Evolutionary conservation across 2,329 filamentous ascomycete species (phyloP), one percentile per base, ranked within the genome.

Genomic region (Aspergillus sp.): DNA sequence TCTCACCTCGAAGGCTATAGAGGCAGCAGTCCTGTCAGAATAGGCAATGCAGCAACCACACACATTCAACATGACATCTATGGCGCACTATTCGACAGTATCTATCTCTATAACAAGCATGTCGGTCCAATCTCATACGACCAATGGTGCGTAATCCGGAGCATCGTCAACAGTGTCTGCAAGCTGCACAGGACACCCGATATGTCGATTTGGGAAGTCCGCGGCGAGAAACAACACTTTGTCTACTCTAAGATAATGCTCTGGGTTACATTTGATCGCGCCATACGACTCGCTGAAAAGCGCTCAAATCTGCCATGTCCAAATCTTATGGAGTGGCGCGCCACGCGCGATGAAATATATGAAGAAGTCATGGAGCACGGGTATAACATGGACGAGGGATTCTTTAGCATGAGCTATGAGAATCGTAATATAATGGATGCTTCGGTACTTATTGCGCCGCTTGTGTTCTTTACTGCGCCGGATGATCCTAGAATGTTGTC

Each of bases 171-270:
- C 60, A 86, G 86, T 57, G 83, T 88, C 32, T 74, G 87, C 52
- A 82, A 77, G 0, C 81, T 89, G 46, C 78, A 83, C 62, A 68
- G 83, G 48, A 70, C 83, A 41, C 81, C 81, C 10, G 86, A 90
- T 60, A 89, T 89, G 85, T 88, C 84, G 2, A 90, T 90, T 58
- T 90, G 86, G 86, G 86, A 90, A 64, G 85, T 88, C 5, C 80
- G 86, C 35, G 86, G 86, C 54, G 72, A 82, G 59, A 85, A 85
- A 61, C 85, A 89, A 65, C 81, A 88, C 60, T 90, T 89, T 56
- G 81, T 84, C 10, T 90, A 90, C 67, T 87, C 83, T 12, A 88
- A 90, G 62, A 77, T 90, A 53, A 87, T 90, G 83, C 76, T 90
- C 19, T 90, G 86, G 86, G 86, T 90, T 3, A 85, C 86, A n/a